Percentiles rank a stretch among this genome's conserved stretches.
These are phyloP conservation scores for Trichoderma sp. DNA, from an alignment of 2,329 filamentous ascomycete species.

Conservation along the genomic window DNA sequence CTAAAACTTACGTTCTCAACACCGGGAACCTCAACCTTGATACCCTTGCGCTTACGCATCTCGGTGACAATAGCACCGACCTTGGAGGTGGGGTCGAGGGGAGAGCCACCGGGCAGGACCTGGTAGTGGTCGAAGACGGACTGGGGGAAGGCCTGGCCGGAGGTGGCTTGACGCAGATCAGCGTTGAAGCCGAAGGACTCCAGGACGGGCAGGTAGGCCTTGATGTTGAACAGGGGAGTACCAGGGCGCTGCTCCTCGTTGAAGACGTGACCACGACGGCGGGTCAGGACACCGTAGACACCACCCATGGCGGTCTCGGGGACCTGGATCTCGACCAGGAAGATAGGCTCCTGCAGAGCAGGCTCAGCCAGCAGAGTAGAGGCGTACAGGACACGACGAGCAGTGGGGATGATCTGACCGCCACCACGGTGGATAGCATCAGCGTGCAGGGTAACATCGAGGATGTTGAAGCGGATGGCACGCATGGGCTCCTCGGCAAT, in stretches of 20 bases:
- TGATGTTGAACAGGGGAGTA: constrained; percentile 99
- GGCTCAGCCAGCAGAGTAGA: constrained; percentile 88
- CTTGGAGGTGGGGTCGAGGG: constrained; percentile 80
- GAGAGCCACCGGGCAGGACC: constrained; percentile 89
- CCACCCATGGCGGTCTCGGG: constrained; percentile 99
- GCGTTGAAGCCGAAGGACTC: constrained; percentile 99
- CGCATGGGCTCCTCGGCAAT: constrained; percentile 98
- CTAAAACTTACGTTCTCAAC: constrained; percentile 86
- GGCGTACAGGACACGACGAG: constrained; percentile 96
- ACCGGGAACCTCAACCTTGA: constrained; percentile 93
- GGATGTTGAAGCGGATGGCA: constrained; percentile 95
- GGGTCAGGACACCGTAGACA: constrained; percentile 98
- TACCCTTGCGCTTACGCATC: constrained; percentile 99
- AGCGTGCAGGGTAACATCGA: constrained; percentile 98
- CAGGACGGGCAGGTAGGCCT: constrained; percentile 94
- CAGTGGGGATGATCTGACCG: constrained; percentile 97
- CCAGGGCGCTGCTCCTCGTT: constrained; percentile 96
- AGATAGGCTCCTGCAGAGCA: constrained; percentile 92
- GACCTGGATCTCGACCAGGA: constrained; percentile 99
- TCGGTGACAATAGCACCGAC: constrained; percentile 79
- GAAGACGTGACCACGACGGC: constrained; percentile 98
- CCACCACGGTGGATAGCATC: constrained; percentile 99
- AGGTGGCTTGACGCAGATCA: constrained; percentile 90
- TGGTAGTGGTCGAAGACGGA: constrained; percentile 99
- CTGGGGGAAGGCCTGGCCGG: constrained; percentile 98